Base-by-base conservation (phyloP, 1,284 basidiomycete species). In the Malassezia obtusa region DNA sequence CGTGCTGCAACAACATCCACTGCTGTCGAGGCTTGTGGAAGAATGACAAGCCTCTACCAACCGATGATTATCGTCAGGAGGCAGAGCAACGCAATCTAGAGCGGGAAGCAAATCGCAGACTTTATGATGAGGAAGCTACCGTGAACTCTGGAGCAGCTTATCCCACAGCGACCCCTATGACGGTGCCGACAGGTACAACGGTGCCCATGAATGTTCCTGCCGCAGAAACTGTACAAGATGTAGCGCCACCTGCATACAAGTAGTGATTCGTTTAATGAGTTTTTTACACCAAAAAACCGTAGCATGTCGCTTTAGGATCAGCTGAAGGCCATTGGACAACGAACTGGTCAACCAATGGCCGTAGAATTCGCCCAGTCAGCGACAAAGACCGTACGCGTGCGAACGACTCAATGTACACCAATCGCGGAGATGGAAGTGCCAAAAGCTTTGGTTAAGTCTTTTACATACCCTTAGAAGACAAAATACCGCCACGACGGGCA, bases 371-470 rank as follows among this genome's bases (percentile, higher is more conserved):
- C 24, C 84, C 92, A 21, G 89, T 89, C 15, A 95, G 78, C 12
- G 88, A 92, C 17, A 96, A 78, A 0, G 80, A 80, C 26, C 77
- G 79, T 6, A 95, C 89, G 14, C 94, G 83, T 6, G 94, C 90
- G 71, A 94, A 94, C 0, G 89, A 91, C 75, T 98, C 94, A 38
- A 96, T 79, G 73, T 96, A 99, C 50, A 99, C 81, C 25, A 89
- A 74, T 39, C 77, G 79, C 1, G 92, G 87, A 2, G 84, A 80
- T 15, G 78, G 77, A 6, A 43, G 73, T 8, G 84, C 86, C 25
- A 92, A 66, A 54, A 92, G 78, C 89, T 92, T 71, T 2, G 15
- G 22, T 43, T 5, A 43, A 24, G 9, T 3, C 11, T 3, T 14
- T 3, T 4, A 43, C 40, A 19, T 26, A 35, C 25, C 12, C 26